A percentile compares a stretch with the other conserved stretches of the same genome.
These are phyloP conservation scores for Vaccinium corymbosum DNA, from an alignment of 148 eudicot species.

Conservation along the genomic window DNA sequence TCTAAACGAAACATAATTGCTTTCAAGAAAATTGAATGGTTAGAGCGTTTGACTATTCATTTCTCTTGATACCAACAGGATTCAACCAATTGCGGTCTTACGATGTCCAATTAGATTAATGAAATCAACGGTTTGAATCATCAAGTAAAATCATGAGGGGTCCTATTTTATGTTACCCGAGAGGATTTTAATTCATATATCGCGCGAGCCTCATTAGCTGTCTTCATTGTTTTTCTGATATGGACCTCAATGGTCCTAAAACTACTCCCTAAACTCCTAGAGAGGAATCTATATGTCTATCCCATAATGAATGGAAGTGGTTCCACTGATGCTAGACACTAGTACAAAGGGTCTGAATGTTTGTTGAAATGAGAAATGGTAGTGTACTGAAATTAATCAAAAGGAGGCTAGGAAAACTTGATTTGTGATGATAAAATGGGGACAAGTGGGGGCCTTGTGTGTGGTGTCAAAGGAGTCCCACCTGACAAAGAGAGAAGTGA, in stretches of 20 bases:
- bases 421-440: background rate
- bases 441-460: background rate
- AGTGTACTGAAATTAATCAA: background rate
- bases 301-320: background rate
- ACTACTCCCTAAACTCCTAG: background rate
- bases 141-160: too few species aligned
- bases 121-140: too few species aligned
- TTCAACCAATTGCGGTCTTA: too few species aligned
- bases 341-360: background rate
- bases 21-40: too few species aligned
- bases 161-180: too few species aligned
- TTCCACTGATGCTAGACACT: background rate
- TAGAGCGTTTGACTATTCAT: too few species aligned
- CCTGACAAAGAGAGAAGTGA: conserved; percentile 19
- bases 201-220: too few species aligned
- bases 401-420: background rate
- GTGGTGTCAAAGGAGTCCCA: conserved; percentile 24
- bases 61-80: too few species aligned
- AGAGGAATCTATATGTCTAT: background rate
- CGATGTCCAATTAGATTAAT: too few species aligned
- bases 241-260: background rate
- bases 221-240: too few species aligned
- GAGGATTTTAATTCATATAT: too few species aligned
- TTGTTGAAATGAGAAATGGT: background rate
- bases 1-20: too few species aligned